Conservation (phyloP, 2,329 filamentous ascomycete genomes). For the Pyrenophora tritici-repentis region DNA sequence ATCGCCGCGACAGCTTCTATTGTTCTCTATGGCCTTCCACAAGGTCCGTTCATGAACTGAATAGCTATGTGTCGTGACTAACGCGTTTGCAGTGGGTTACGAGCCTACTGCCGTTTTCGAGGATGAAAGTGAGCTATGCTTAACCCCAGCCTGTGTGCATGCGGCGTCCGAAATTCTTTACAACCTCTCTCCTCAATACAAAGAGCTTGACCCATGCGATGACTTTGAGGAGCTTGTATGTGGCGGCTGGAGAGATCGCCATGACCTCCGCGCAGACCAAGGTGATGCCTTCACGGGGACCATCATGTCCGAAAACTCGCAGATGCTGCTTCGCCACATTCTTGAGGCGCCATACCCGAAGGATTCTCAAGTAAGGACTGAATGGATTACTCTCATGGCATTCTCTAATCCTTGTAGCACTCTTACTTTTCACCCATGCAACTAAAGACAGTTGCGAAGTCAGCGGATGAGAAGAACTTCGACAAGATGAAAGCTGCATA, state of each 20-base stretch:
- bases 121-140: slow-evolving; percentile 48
- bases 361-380: slow-evolving; percentile 24
- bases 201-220: slow-evolving; percentile 68
- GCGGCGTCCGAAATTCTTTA: slow-evolving; percentile 66
- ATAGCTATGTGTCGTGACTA: neutral
- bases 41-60: neutral
- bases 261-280: slow-evolving; percentile 69
- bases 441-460: slow-evolving; percentile 41
- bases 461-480: slow-evolving; percentile 66
- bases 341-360: slow-evolving; percentile 62
- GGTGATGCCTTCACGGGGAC: slow-evolving; percentile 64
- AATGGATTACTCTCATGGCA: neutral
- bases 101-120: slow-evolving; percentile 5
- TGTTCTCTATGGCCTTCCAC: slow-evolving; percentile 27
- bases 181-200: slow-evolving; percentile 65
- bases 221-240: slow-evolving; percentile 71
- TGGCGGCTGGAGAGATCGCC: slow-evolving; percentile 66
- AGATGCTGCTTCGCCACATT: slow-evolving; percentile 65
- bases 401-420: slow-evolving; percentile 45
- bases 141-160: slow-evolving; percentile 66
- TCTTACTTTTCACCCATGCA: slow-evolving; percentile 55
- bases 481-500: slow-evolving; percentile 68
- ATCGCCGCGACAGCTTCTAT: slow-evolving; percentile 24
- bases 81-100: slow-evolving; percentile 8
- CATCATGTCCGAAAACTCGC: slow-evolving; percentile 65